Evolutionary conservation across 129 eudicot genomes (phyloP).

Genomic region (Apium graveolens): DNA sequence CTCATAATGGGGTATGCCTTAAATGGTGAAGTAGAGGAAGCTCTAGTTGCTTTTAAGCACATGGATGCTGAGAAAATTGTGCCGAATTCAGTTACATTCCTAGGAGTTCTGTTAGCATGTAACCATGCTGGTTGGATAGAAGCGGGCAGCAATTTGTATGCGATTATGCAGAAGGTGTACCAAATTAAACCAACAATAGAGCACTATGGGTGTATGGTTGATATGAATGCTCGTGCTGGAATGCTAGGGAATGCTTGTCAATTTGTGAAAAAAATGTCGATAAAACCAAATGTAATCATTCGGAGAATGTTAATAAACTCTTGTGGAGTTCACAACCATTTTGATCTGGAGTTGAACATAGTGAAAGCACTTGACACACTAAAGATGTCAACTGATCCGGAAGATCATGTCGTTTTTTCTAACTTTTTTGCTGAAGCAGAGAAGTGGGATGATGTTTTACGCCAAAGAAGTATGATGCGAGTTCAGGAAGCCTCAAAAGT

Average conservation of each 20-base stretch:
- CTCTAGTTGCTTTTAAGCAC: conserved; percentile 20
- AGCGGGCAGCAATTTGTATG: conserved; percentile 18
- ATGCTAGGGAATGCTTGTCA: conserved; percentile 18
- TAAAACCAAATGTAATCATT: conserved; percentile 21
- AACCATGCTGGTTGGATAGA: conserved; percentile 28
- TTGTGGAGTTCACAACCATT: conserved; percentile 22
- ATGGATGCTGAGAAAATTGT: conserved; percentile 18
- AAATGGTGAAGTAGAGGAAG: conserved; percentile 22
- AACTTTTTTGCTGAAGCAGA: conserved; percentile 20
- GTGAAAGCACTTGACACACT: conserved; percentile 9
- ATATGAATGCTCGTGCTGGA: conserved; percentile 30
- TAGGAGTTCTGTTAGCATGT: conserved; percentile 27
- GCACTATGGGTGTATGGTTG: conserved; percentile 32
- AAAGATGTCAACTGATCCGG: neutral
- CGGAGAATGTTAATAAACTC: conserved; percentile 25
- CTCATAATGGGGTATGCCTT: conserved; percentile 24
- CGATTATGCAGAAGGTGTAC: conserved; percentile 14
- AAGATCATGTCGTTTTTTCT: conserved; percentile 22
- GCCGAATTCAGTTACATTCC: conserved; percentile 23
- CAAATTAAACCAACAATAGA: conserved; percentile 22
- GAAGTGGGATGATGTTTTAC: conserved; percentile 22
- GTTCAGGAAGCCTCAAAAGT: conserved; percentile 19
- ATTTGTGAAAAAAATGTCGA: conserved; percentile 17
- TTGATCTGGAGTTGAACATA: conserved; percentile 18
- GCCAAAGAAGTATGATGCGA: conserved; percentile 17